Conservation (phyloP, 177 flowering plant species). For the Tripterygium wilfordii region DNA sequence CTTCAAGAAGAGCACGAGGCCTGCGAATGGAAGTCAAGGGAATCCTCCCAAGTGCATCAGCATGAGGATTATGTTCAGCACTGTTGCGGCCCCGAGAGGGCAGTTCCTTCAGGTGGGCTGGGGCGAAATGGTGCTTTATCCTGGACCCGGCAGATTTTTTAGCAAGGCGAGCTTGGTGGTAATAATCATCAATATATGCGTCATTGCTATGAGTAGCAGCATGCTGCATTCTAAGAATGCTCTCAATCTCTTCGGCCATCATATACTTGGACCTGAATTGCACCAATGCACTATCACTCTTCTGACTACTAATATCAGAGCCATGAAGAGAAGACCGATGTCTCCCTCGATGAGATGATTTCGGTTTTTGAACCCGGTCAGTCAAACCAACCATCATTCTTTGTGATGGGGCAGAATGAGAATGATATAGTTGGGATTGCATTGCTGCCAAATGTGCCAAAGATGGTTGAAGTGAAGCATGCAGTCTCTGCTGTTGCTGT, state of each 20-base stretch:
- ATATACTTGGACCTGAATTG: slow-evolving; percentile 50
- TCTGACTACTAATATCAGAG: slow-evolving; percentile 34
- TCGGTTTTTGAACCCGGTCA: slow-evolving; percentile 50
- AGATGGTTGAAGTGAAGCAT: slow-evolving; percentile 39
- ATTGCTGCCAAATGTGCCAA: slow-evolving; percentile 37
- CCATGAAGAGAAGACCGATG: slow-evolving; percentile 41
- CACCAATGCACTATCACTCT: slow-evolving; percentile 35
- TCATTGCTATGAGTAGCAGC: slow-evolving; percentile 62
- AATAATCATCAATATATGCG: slow-evolving; percentile 59
- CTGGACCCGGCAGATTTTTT: slow-evolving; percentile 40
- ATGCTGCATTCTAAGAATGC: slow-evolving; percentile 52
- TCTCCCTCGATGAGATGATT: slow-evolving; percentile 29
- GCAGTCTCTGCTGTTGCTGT: slow-evolving; percentile 44
- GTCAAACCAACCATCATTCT: slow-evolving; percentile 34
- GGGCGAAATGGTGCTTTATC: slow-evolving; percentile 46
- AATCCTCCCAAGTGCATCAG: slow-evolving; percentile 57
- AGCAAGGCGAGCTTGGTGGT: slow-evolving; percentile 55
- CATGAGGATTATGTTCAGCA: slow-evolving; percentile 48
- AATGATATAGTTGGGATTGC: slow-evolving; percentile 40
- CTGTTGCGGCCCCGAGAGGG: slow-evolving; percentile 41
- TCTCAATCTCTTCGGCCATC: slow-evolving; percentile 51
- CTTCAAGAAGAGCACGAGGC: slow-evolving; percentile 60
- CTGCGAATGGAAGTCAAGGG: slow-evolving; percentile 52
- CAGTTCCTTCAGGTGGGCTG: slow-evolving; percentile 41
- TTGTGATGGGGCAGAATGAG: slow-evolving; percentile 35